Conservation (phyloP, 2,329 filamentous ascomycete genomes). For the Pseudogymnoascus destructans region DNA sequence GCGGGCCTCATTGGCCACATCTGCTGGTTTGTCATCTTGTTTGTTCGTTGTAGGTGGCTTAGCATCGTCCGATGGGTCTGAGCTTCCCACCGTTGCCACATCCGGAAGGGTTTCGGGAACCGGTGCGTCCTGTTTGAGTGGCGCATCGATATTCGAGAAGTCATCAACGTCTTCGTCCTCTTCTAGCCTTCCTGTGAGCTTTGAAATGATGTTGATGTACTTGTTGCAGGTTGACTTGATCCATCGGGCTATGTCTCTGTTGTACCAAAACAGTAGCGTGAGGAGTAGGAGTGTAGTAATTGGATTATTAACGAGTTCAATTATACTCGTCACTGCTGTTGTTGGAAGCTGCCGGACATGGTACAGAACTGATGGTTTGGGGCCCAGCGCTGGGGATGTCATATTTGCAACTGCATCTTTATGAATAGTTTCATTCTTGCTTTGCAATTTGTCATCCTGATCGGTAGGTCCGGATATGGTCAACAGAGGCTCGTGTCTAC, state of each 20-base stretch:
- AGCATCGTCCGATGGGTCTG: neutral
- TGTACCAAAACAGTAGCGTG: constrained; percentile 15
- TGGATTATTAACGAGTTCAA: constrained; percentile 45
- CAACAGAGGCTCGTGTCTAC: constrained; percentile 30
- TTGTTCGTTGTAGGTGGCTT: constrained; percentile 19
- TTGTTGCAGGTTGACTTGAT: neutral
- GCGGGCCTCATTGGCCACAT: neutral
- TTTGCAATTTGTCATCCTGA: constrained; percentile 14
- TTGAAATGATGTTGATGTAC: neutral
- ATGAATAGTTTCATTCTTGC: constrained; percentile 27
- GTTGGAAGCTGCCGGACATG: constrained; percentile 39
- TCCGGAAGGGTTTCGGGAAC: neutral
- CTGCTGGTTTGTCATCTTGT: constrained; percentile 20
- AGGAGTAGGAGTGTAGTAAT: constrained; percentile 21
- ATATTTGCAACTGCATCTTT: constrained; percentile 8
- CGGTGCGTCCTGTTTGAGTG: neutral
- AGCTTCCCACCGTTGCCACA: neutral
- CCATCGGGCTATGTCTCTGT: constrained; percentile 12
- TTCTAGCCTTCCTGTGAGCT: neutral
- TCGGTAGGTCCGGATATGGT: constrained; percentile 30
- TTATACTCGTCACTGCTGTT: constrained; percentile 35
- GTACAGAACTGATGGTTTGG: constrained; percentile 30
- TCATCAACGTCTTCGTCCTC: constrained; percentile 4
- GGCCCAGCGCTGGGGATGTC: constrained; percentile 27
- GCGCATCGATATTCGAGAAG: neutral